Evolutionary conservation across 2,329 filamentous ascomycete genomes (phyloP), one percentile per base, ranked within the genome.

Genomic region (Xylaria sp.): DNA sequence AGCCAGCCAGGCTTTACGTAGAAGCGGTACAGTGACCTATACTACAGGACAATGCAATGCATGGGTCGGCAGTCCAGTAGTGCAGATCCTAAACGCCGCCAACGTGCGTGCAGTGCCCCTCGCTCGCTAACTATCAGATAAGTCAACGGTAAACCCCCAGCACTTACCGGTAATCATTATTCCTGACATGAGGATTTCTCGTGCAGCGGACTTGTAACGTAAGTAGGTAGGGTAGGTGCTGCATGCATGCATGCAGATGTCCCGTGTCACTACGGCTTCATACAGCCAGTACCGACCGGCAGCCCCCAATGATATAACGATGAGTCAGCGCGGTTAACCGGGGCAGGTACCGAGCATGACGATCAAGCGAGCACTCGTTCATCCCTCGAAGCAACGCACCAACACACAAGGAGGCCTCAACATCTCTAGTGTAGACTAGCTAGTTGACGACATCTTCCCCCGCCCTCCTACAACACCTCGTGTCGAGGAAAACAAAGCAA

Each of bases 31-130:
- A 25, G 55, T 59, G 29, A 33, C 27, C n/a, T n/a, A n/a, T n/a
- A n/a, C n/a, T n/a, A n/a, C n/a, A n/a, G n/a, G n/a, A n/a, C n/a
- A n/a, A n/a, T n/a, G n/a, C n/a, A n/a, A 44, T 66, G 44, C 50
- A 56, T 51, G 31, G 53, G n/a, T n/a, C 31, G 17, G 53, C 17
- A 65, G 17, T 15, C 9, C 9, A 10, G 33, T 36, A 13, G 33
- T 36, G 33, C 13, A 44, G 54, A 66, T 63, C 53, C 64, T 54
- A 42, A 42, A 63, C 60, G 65, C 65, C 55, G 60, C 60, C 39
- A 27, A 44, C 55, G 36, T 60, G 65, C 61, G 36, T 67, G 55
- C 65, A 67, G 15, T 51, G 65, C 65, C 65, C 15, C 49, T 56
- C 17, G 38, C 50, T 17, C 17, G 20, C 47, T 57, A 45, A 22